Evolutionary conservation across 371 early-diverging fungal genomes (phyloP).

Genomic region (Mucor lusitanicus): DNA sequence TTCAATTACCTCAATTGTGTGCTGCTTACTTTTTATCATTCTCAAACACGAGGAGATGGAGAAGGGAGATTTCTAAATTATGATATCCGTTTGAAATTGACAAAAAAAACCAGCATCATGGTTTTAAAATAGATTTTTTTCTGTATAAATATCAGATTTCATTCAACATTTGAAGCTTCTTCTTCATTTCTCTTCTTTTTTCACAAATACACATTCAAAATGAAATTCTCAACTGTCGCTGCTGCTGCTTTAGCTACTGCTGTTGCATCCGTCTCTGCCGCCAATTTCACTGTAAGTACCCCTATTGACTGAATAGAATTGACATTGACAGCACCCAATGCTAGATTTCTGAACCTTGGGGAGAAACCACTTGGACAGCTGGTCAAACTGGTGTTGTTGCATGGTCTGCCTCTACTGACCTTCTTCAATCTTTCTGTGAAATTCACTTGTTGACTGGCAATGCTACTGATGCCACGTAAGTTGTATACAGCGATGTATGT

Average conservation of each 20-base stretch:
- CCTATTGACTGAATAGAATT: not conserved
- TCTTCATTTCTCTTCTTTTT: not conserved
- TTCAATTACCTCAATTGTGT: not conserved
- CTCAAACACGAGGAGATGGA: not conserved
- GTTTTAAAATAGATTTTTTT: not conserved
- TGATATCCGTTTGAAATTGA: not conserved
- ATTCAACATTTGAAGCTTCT: not conserved
- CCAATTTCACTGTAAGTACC: conserved; percentile 15
- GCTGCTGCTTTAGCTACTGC: conserved; percentile 17
- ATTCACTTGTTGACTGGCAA: conserved; percentile 24
- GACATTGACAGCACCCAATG: not conserved
- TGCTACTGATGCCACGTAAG: conserved; percentile 18
- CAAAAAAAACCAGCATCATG: not conserved
- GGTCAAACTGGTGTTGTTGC: conserved; percentile 13
- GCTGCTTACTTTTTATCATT: not conserved
- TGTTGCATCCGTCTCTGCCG: conserved; percentile 12
- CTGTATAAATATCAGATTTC: not conserved
- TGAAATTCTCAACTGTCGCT: conserved; percentile 16
- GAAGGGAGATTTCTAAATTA: not conserved
- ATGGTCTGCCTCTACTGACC: conserved; percentile 15
- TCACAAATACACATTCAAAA: not conserved
- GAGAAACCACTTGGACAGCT: conserved; percentile 14
- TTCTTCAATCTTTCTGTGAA: conserved; percentile 13
- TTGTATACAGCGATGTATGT: not conserved
- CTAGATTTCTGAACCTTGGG: conserved; percentile 26